Percentiles rank a stretch among this genome's conserved stretches.
These are phyloP conservation scores for Sporothrix phasma DNA, from an alignment of 2,329 filamentous ascomycete species.

Conservation along the genomic window DNA sequence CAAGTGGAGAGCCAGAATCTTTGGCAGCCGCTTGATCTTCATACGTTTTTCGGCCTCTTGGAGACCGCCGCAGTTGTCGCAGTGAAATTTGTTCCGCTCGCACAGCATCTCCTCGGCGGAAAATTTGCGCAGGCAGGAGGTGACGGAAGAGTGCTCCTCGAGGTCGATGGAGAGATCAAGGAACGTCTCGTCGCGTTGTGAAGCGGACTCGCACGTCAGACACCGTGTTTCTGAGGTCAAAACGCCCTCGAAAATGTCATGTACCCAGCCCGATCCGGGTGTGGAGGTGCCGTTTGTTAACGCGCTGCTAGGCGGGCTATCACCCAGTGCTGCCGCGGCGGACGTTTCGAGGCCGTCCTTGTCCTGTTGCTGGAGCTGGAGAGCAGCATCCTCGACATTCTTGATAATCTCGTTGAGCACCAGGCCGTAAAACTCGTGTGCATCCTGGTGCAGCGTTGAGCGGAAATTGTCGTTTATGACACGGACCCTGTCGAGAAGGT, in stretches of 20 bases:
- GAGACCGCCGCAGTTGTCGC: conserved; percentile 89
- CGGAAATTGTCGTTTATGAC: conserved; percentile 94
- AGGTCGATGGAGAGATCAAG: conserved; percentile 92
- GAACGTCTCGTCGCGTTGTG: conserved; percentile 91
- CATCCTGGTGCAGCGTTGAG: conserved; percentile 95
- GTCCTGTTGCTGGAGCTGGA: conserved; percentile 41
- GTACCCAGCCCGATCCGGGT: conserved; percentile 76
- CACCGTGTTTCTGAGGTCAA: conserved; percentile 95
- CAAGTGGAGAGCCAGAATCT: conserved; percentile 81
- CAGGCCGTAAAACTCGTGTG: conserved; percentile 91
- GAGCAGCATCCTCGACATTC: conserved; percentile 80
- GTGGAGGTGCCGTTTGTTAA: conserved; percentile 37
- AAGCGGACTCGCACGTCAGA: conserved; percentile 90
- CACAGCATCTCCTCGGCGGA: conserved; percentile 98
- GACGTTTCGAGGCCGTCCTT: conserved; percentile 41
- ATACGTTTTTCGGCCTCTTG: conserved; percentile 98
- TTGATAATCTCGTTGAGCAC: conserved; percentile 93
- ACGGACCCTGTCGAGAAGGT: conserved; percentile 91
- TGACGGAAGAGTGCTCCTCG: conserved; percentile 91
- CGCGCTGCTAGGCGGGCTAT: background rate
- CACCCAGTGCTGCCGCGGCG: conserved; percentile 35
- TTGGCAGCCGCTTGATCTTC: conserved; percentile 94
- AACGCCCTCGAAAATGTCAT: conserved; percentile 91
- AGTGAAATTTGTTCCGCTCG: conserved; percentile 97
- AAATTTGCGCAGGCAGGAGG: conserved; percentile 88